Base-by-base conservation (phyloP, 2,329 filamentous ascomycete species). In the Penicillium sumatraense region DNA sequence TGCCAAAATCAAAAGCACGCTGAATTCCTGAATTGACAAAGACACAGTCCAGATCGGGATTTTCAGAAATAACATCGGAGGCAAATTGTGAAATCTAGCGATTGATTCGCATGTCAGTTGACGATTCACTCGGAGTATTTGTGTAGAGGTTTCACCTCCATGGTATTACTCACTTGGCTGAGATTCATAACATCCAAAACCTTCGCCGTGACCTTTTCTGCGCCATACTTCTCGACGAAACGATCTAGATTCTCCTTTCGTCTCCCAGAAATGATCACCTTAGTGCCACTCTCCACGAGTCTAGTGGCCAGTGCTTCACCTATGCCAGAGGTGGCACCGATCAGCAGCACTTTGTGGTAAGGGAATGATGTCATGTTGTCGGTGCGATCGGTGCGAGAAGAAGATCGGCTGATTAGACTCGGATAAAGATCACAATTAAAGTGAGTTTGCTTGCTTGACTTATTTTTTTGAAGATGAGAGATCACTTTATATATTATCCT, bases 291-390 rank as follows among this genome's bases (percentile, higher is more conserved):
- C 45, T 76, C 63, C 8, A 84, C 70, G 20, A 84, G 68, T 59
- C 76, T 78, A 26, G 76, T 72, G 3, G 81, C 80, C 13, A 84
- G 73, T 5, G 80, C 80, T 58, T 76, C 70, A 46, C 83, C 75
- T 47, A 77, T 78, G 20, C 74, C 75, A 24, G 69, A 71, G 6
- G 73, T 76, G 33, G 81, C 82, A n/a, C 83, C 82, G 9, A 84
- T 71, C 24, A 85, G 68, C 8, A 84, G 75, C 18, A 82, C 74
- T 67, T 83, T 82, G 59, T 79, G 80, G 72, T 83, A 83, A 33
- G 68, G 68, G 55, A 80, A 72, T 57, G 74, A 63, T n/a, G n/a
- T n/a, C 80, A 81, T 75, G 9, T 20, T 38, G 33, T 33, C 10
- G 56, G 29, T n/a, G n/a, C n/a, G n/a, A n/a, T n/a, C n/a, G n/a